A percentile compares a stretch with the other conserved stretches of the same genome.
phyloP scores from a whole-genome alignment of 257 asterid species.

The Nicotiana attenuata region DNA sequence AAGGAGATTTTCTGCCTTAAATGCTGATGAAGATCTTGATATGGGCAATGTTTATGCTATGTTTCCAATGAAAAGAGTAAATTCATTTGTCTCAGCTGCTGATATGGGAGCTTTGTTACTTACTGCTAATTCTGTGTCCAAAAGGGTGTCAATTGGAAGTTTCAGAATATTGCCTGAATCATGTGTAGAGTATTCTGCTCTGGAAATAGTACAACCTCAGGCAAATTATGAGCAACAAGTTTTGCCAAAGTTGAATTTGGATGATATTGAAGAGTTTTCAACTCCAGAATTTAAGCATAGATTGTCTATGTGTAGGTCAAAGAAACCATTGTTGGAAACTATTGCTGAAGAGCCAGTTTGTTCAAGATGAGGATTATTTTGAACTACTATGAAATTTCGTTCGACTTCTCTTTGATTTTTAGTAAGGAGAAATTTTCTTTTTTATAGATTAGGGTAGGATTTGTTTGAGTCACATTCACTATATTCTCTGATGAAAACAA shows the following conservation, averaged over 20 bases:
- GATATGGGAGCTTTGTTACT: conserved; percentile 64
- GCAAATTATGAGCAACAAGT: background rate
- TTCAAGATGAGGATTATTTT: conserved; percentile 18
- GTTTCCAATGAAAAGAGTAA: conserved; percentile 68
- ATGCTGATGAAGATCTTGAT: conserved; percentile 86
- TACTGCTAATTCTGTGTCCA: conserved; percentile 54
- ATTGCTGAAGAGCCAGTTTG: conserved; percentile 58
- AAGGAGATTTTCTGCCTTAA: conserved; percentile 55
- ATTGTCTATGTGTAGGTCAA: conserved; percentile 61
- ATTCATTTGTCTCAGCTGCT: conserved; percentile 53
- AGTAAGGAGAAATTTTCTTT: background rate
- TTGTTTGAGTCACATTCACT: background rate
- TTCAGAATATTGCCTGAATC: conserved; percentile 54
- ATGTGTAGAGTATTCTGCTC: background rate
- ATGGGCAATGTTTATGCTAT: conserved; percentile 52
- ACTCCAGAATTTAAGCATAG: conserved; percentile 50
- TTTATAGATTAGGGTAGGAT: background rate
- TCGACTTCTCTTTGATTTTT: background rate
- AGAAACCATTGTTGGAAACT: conserved; percentile 86
- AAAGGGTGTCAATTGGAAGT: conserved; percentile 33
- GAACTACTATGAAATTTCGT: background rate
- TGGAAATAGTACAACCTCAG: background rate
- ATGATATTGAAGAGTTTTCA: conserved; percentile 52
- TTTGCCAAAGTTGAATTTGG: conserved; percentile 51
- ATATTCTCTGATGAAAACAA: background rate